Conservation (phyloP, 192 early-diverging fungal species). For the Linnemannia schmuckeri region DNA sequence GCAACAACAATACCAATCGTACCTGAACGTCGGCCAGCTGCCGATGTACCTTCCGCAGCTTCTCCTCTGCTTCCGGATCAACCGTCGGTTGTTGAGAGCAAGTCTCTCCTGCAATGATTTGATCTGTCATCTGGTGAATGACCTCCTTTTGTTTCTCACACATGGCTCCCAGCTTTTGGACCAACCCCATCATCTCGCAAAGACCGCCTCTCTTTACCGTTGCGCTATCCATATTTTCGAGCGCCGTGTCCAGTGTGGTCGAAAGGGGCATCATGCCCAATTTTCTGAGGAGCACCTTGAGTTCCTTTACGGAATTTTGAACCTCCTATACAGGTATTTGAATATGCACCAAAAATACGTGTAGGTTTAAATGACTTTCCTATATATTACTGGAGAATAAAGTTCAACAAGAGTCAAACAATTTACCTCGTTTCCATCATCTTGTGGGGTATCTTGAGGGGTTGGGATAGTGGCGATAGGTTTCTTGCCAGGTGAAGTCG, state of each 20-base stretch:
- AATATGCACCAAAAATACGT: background rate
- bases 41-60: background rate
- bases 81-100: background rate
- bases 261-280: conserved; percentile 32
- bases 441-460: conserved; percentile 18
- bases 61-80: conserved; percentile 11
- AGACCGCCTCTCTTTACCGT: conserved; percentile 31
- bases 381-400: background rate
- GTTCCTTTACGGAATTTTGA: conserved; percentile 22
- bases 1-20: background rate
- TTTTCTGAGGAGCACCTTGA: conserved; percentile 19
- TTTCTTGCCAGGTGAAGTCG: conserved; percentile 25
- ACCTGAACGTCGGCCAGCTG: conserved; percentile 22
- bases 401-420: background rate
- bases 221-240: conserved; percentile 15
- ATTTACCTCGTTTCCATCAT: conserved; percentile 15
- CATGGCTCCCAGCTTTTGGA: conserved; percentile 27
- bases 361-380: background rate
- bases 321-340: background rate
- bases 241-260: conserved; percentile 15
- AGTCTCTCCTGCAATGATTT: conserved; percentile 31
- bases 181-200: conserved; percentile 28
- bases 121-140: conserved; percentile 47
- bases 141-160: conserved; percentile 48
- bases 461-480: conserved; percentile 26